Conservation (phyloP, 1,284 basidiomycete species). For the Apiotrichum domesticum region DNA sequence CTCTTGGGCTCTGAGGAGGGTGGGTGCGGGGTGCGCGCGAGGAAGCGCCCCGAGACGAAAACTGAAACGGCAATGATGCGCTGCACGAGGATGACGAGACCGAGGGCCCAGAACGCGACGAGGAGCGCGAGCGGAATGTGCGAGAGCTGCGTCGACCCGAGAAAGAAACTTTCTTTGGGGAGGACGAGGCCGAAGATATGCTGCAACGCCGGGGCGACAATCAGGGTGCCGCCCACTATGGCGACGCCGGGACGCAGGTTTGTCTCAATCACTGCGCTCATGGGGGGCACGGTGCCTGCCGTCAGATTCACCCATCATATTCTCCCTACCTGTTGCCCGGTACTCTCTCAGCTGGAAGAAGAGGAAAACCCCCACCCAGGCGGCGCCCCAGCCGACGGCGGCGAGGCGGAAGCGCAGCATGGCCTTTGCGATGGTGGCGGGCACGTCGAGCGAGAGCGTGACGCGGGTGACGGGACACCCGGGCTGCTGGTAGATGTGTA, state of each 20-base stretch:
- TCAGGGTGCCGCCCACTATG: neutral
- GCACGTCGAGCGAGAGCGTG: conserved; percentile 58
- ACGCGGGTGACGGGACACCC: conserved; percentile 49
- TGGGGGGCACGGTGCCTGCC: neutral
- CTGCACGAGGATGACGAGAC: conserved; percentile 1
- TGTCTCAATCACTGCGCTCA: neutral
- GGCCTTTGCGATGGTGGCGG: conserved; percentile 61
- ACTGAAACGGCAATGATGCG: neutral
- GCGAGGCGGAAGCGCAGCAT: conserved; percentile 67
- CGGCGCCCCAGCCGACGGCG: conserved; percentile 63
- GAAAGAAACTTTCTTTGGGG: neutral
- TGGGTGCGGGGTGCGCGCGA: neutral
- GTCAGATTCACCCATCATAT: neutral
- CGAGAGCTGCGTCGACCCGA: conserved; percentile 8
- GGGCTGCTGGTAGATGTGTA: conserved; percentile 43
- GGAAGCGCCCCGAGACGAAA: neutral
- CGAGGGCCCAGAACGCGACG: conserved; percentile 51
- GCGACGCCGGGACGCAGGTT: neutral
- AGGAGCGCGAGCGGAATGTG: conserved; percentile 25
- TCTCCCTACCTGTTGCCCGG: neutral
- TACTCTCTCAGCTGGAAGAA: conserved; percentile 41
- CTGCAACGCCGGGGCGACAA: neutral
- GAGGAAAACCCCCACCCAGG: conserved; percentile 56
- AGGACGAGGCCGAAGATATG: neutral
- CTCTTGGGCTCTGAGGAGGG: no score